phyloP scores from a whole-genome alignment of 2,329 filamentous ascomycete species.

The Colletotrichum agaves region DNA sequence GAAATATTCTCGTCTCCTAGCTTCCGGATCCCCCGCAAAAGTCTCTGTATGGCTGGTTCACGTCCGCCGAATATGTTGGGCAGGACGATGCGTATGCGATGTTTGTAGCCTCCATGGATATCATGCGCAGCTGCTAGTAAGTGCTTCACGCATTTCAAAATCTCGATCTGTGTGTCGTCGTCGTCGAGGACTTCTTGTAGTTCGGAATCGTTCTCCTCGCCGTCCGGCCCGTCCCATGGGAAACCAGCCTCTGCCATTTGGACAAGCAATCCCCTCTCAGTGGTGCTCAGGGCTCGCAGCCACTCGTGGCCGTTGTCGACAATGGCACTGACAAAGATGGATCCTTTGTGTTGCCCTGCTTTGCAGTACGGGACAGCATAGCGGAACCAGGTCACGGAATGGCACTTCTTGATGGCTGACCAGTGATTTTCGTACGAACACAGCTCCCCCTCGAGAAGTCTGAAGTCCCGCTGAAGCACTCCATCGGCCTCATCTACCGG shows the following conservation, averaged over 20 bases:
- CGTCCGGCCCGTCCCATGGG: conserved; percentile 48
- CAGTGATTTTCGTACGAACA: conserved; percentile 29
- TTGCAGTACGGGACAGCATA: conserved; percentile 22
- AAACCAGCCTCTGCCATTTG: conserved; percentile 54
- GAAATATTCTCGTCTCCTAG: conserved; percentile 44
- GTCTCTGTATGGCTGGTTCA: conserved; percentile 45
- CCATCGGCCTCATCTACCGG: conserved; percentile 6
- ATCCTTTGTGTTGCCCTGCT: not conserved
- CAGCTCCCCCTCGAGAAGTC: conserved; percentile 24
- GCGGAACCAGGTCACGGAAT: conserved; percentile 26
- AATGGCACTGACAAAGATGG: conserved; percentile 30
- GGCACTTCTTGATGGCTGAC: conserved; percentile 28
- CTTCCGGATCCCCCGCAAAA: conserved; percentile 45
- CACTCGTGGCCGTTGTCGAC: conserved; percentile 50
- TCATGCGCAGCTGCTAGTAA: conserved; percentile 49
- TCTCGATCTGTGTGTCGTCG: conserved; percentile 45
- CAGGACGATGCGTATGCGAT: conserved; percentile 49
- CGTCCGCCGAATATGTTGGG: conserved; percentile 45
- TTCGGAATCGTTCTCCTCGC: conserved; percentile 41
- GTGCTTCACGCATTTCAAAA: conserved; percentile 44
- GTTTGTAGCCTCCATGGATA: conserved; percentile 46
- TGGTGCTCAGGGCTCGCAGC: conserved; percentile 48
- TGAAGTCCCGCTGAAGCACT: conserved; percentile 11
- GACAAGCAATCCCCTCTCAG: conserved; percentile 46
- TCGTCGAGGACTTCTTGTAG: conserved; percentile 48